A percentile compares a stretch with the other conserved stretches of the same genome.
Conservation (phyloP, 2,329 filamentous ascomycete species). For the Fusarium sp. region DNA sequence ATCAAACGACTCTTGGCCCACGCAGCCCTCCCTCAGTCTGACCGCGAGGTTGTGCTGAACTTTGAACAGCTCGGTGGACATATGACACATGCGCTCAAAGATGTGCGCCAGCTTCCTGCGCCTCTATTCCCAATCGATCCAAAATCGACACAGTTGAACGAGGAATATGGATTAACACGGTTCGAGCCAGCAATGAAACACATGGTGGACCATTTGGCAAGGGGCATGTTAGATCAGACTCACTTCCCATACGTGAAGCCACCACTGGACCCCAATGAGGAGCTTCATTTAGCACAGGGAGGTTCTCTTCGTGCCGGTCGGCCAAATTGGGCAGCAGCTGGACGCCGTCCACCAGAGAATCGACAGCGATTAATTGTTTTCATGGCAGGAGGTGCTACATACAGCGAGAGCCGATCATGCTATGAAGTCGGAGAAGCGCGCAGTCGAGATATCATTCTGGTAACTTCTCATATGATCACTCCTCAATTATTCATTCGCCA, state of each 20-base stretch:
- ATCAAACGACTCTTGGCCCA: slow-evolving; percentile 87
- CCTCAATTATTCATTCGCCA: slow-evolving; percentile 86
- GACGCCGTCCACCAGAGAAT: slow-evolving; percentile 79
- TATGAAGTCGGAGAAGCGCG: slow-evolving; percentile 83
- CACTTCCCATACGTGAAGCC: slow-evolving; percentile 80
- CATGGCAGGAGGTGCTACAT: slow-evolving; percentile 94
- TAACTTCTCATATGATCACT: slow-evolving; percentile 92
- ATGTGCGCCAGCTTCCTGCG: slow-evolving; percentile 72
- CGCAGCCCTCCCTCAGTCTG: slow-evolving; percentile 78
- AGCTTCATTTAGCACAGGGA: slow-evolving; percentile 67
- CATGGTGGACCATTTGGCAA: slow-evolving; percentile 81
- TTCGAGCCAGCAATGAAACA: slow-evolving; percentile 85
- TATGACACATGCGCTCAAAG: slow-evolving; percentile 77
- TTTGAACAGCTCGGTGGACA: slow-evolving; percentile 85
- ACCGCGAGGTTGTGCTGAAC: slow-evolving; percentile 80
- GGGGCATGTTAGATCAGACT: slow-evolving; percentile 73
- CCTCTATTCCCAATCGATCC: slow-evolving; percentile 79
- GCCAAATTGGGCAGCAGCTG: slow-evolving; percentile 92
- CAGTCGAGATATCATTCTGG: slow-evolving; percentile 85
- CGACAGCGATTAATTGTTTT: slow-evolving; percentile 93
- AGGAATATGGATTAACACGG: slow-evolving; percentile 88
- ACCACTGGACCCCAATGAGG: slow-evolving; percentile 71
- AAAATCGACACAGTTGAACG: slow-evolving; percentile 65
- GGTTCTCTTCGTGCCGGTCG: slow-evolving; percentile 90
- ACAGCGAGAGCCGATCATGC: slow-evolving; percentile 88